Base-by-base conservation (phyloP, 2,329 filamentous ascomycete species). In the Tolypocladium tundrense region DNA sequence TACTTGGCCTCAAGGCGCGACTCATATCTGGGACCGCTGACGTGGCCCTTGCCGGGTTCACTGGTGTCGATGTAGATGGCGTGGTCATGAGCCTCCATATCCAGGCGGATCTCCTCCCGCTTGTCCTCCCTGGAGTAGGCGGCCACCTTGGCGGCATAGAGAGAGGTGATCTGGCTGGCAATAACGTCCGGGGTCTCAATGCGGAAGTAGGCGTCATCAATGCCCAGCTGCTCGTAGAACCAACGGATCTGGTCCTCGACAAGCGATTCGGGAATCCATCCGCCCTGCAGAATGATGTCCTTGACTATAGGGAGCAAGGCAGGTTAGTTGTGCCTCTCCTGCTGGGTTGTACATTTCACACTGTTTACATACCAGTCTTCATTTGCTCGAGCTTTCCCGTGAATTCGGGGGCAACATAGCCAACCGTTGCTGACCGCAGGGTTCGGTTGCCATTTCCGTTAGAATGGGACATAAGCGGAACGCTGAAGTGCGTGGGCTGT, bases 1-100 rank as follows among this genome's bases (percentile, higher is more conserved):
- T 97, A 97, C 79, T 97, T 97, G 73, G 87, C 83, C 76, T 97
- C 94, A 60, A 99, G 90, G 60, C 93, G 85, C 70, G 91, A 87
- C 77, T 99, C 94, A 72, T 97, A 99, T 60, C 87, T 83, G n/a
- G 94, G 92, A 2, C 94, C 94, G 57, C 82, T 77, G 27, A 89
- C 78, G 53, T 86, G 82, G 59, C 87, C 89, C 66, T 90, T 79
- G 64, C 94, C 94, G 19, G 94, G 93, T 69, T 88, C 88, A 73
- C 92, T 97, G 57, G 94, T 99, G 72, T 99, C 94, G 65, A 99
- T 97, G 77, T 97, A 99, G 69, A 97, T 95, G 60, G 94, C 94
- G 70, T 97, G 94, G 71, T 97, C 94, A 59, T 81, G 78, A 27
- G 91, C 91, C 75, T 99, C 94, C 84, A 97, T 97, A 71, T 97